These are phyloP conservation scores for Lepidium sativum DNA, from an alignment of 345 rosid species.

Conservation along the genomic window DNA sequence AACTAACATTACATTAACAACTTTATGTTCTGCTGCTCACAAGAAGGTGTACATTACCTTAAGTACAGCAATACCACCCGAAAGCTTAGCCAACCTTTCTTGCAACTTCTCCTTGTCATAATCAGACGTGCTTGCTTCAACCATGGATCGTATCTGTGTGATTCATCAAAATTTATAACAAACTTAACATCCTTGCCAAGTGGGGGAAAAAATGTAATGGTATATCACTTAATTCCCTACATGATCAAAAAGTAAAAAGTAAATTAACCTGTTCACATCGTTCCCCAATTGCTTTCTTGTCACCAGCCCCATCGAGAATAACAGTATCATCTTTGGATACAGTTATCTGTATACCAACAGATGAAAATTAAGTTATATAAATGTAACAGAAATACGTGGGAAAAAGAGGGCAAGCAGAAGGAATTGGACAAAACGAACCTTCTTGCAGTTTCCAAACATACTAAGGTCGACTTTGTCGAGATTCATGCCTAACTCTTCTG, in stretches of 20 bases:
- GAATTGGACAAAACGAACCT: slow-evolving; percentile 35
- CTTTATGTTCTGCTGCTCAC: neutral
- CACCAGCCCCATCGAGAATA: slow-evolving; percentile 94
- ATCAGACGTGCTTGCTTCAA: slow-evolving; percentile 81
- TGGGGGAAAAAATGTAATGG: neutral
- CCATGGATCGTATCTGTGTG: slow-evolving; percentile 58
- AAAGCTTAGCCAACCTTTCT: slow-evolving; percentile 89
- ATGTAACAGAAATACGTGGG: neutral
- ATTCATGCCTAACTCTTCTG: slow-evolving; percentile 92
- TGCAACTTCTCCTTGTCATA: slow-evolving; percentile 93
- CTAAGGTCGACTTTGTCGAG: slow-evolving; percentile 80
- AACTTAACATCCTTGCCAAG: neutral
- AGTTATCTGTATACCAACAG: slow-evolving; percentile 42
- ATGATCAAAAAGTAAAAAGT: neutral
- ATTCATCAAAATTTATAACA: neutral
- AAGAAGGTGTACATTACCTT: slow-evolving; percentile 47
- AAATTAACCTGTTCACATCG: slow-evolving; percentile 77
- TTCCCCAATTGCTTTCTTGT: slow-evolving; percentile 73
- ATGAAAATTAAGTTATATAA: neutral
- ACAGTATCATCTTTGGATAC: slow-evolving; percentile 91
- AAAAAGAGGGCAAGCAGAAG: neutral
- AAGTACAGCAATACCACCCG: slow-evolving; percentile 94
- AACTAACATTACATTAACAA: neutral
- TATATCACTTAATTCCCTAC: neutral
- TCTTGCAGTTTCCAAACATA: slow-evolving; percentile 89